phyloP scores from a whole-genome alignment of 805 yeast genomes.

The Torulaspora maleeae region DNA sequence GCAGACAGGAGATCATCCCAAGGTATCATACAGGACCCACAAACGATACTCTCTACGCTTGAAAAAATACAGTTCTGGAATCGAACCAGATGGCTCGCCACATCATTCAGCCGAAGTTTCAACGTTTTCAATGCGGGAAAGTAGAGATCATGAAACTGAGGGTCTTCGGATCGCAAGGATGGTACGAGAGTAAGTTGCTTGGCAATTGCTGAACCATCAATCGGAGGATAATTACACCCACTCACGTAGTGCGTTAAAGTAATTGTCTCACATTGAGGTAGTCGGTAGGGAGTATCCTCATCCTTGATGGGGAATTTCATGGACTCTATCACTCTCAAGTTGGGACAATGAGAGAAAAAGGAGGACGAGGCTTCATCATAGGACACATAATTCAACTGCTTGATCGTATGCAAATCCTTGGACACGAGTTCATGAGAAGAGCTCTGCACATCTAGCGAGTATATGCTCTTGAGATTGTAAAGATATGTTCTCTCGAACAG shows the following conservation, averaged over 20 bases:
- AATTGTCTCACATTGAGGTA: slow-evolving; percentile 25
- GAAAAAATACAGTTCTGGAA: slow-evolving; percentile 22
- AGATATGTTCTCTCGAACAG: slow-evolving; percentile 26
- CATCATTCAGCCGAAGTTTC: slow-evolving; percentile 8
- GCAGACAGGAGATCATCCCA: slow-evolving; percentile 20
- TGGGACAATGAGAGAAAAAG: slow-evolving; percentile 17
- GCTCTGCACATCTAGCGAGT: slow-evolving; percentile 22
- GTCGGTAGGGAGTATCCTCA: slow-evolving; percentile 6
- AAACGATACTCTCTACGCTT: slow-evolving; percentile 10
- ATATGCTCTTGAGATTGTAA: slow-evolving; percentile 18
- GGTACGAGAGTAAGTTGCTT: slow-evolving; percentile 16
- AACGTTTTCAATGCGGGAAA: slow-evolving; percentile 20
- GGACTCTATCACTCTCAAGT: slow-evolving; percentile 17
- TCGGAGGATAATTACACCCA: slow-evolving; percentile 15
- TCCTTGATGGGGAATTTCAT: slow-evolving; percentile 20
- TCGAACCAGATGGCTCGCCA: slow-evolving; percentile 9
- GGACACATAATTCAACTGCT: slow-evolving; percentile 14
- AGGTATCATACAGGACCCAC: slow-evolving; percentile 18
- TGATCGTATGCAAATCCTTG: slow-evolving; percentile 16
- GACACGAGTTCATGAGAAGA: slow-evolving; percentile 17
- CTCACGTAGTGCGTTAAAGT: slow-evolving; percentile 20
- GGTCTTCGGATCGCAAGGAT: slow-evolving; percentile 17
- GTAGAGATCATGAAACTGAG: slow-evolving; percentile 15
- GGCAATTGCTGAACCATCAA: slow-evolving; percentile 21
- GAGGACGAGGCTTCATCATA: slow-evolving; percentile 10